These are phyloP conservation scores for Exsudoporus frostii DNA, from an alignment of 768 basidiomycete genomes.

Conservation along the genomic window DNA sequence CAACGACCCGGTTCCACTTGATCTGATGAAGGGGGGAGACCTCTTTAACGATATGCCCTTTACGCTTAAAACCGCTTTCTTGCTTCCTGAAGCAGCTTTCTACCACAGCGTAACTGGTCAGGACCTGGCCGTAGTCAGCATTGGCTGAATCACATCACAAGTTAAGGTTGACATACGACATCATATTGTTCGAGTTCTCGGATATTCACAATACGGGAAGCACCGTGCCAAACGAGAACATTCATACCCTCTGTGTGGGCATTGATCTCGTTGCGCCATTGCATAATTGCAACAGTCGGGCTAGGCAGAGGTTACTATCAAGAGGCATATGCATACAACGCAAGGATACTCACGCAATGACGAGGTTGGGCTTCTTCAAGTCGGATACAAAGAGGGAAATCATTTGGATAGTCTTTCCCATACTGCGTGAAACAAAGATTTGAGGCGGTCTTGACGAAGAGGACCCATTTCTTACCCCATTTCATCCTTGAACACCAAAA, in stretches of 20 bases:
- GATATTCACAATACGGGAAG: conserved; percentile 61
- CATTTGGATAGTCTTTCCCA: conserved; percentile 97
- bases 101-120: conserved; percentile 85
- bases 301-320: conserved; percentile 24
- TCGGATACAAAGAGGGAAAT: conserved; percentile 86
- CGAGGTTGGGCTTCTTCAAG: conserved; percentile 75
- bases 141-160: not conserved
- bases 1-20: conserved; percentile 79
- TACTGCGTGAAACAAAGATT: conserved; percentile 41
- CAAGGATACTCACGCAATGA: conserved; percentile 71
- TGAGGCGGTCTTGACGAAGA: conserved; percentile 1
- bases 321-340: not conserved
- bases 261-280: conserved; percentile 94
- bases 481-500: conserved; percentile 55
- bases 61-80: conserved; percentile 86
- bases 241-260: conserved; percentile 81
- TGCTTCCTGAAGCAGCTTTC: conserved; percentile 94
- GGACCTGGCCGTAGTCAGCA: conserved; percentile 45
- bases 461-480: conserved; percentile 65
- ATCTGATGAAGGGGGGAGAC: conserved; percentile 81
- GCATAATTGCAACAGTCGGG: conserved; percentile 53
- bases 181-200: conserved; percentile 80
- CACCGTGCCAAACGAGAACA: conserved; percentile 92
- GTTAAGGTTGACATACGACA: conserved; percentile 52
- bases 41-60: conserved; percentile 81